These are phyloP conservation scores for Geosmithia morbida DNA, from an alignment of 2,329 filamentous ascomycete species.

Conservation along the genomic window DNA sequence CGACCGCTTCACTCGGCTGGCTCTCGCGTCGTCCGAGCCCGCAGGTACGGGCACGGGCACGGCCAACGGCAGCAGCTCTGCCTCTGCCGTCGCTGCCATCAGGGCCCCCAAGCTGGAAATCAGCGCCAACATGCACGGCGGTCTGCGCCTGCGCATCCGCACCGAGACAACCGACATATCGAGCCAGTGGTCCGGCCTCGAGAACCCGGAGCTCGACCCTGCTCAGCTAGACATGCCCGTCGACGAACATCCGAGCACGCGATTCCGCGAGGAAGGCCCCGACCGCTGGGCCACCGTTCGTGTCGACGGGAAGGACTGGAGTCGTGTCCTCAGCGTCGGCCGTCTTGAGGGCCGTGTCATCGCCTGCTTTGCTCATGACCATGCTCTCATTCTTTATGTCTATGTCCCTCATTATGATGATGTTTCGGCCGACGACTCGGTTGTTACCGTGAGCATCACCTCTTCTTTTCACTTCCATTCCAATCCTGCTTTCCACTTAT, in stretches of 20 bases:
- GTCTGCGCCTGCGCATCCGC: slow-evolving; percentile 61
- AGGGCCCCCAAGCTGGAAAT: slow-evolving; percentile 61
- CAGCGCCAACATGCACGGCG: slow-evolving; percentile 89
- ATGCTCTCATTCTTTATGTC: slow-evolving; percentile 71
- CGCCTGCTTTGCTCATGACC: slow-evolving; percentile 73
- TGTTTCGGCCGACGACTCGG: slow-evolving; percentile 50
- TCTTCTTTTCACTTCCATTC: too few species aligned
- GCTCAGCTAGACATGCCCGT: slow-evolving; percentile 57
- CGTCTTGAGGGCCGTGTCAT: slow-evolving; percentile 81
- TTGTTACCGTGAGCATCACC: slow-evolving; percentile 49
- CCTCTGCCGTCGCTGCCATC: neutral
- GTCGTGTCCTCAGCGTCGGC: slow-evolving; percentile 82
- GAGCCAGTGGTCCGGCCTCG: slow-evolving; percentile 72
- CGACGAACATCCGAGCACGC: slow-evolving; percentile 68
- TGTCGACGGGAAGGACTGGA: slow-evolving; percentile 92
- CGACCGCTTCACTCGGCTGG: slow-evolving; percentile 86
- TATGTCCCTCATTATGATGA: slow-evolving; percentile 62
- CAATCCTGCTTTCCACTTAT: neutral
- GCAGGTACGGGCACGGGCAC: slow-evolving; percentile 18
- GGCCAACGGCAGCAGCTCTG: neutral
- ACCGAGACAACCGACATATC: slow-evolving; percentile 78
- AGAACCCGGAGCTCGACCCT: slow-evolving; percentile 79
- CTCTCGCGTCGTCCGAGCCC: slow-evolving; percentile 19
- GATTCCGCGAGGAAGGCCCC: slow-evolving; percentile 62
- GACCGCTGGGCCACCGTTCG: slow-evolving; percentile 79